phyloP scores from a whole-genome alignment of 2,329 filamentous ascomycete species.

The Bipolaris cookei region DNA sequence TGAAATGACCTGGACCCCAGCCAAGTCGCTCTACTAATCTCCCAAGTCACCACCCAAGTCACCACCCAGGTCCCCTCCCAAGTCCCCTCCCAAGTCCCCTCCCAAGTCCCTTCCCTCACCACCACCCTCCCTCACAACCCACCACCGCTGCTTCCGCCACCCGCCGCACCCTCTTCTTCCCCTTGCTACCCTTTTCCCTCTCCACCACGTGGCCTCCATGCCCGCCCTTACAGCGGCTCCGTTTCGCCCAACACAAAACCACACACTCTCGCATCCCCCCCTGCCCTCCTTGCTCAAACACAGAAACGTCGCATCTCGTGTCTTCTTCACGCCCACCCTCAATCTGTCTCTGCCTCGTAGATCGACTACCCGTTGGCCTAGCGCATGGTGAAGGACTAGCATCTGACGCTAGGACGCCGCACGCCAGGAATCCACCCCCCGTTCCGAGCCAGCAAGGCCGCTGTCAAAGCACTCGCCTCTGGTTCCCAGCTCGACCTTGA shows the following conservation, averaged over 20 bases:
- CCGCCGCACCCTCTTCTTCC: not conserved
- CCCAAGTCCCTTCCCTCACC: conserved; percentile 1
- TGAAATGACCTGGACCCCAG: not conserved
- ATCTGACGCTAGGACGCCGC: conserved; percentile 12
- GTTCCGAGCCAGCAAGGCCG: conserved; percentile 15
- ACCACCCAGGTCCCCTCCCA: too few relatives aligned
- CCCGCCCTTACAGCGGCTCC: not conserved
- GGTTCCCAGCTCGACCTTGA: conserved; percentile 1
- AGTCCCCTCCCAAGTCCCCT: too few relatives aligned
- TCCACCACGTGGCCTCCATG: not conserved
- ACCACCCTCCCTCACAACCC: not conserved
- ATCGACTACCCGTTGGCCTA: conserved; percentile 18
- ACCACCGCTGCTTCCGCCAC: not conserved
- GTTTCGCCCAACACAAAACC: not conserved
- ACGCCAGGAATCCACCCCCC: conserved; percentile 16
- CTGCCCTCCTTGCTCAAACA: not conserved
- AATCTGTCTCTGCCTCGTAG: not conserved
- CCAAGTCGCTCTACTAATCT: not conserved
- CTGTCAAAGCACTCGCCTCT: conserved; percentile 16
- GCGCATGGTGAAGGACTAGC: conserved; percentile 14
- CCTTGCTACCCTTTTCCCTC: not conserved
- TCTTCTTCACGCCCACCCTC: not conserved
- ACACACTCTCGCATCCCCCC: not conserved
- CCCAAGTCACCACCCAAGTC: conserved; percentile 2
- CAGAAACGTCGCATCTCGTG: not conserved